phyloP scores from a whole-genome alignment of 148 eudicot genomes.

The Polygonum aviculare region DNA sequence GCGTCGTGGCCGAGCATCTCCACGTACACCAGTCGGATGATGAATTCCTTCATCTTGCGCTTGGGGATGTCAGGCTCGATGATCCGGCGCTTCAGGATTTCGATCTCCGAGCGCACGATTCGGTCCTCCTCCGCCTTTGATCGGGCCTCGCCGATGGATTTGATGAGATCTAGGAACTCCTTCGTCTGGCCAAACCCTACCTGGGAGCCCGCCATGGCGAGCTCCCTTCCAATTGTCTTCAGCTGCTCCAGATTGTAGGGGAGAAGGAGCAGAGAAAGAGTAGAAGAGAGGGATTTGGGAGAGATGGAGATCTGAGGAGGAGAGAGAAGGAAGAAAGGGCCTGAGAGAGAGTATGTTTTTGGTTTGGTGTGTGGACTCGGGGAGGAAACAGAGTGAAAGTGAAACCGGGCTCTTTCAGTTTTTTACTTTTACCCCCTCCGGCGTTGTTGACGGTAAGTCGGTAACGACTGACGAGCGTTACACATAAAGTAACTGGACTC shows the following conservation, averaged over 20 bases:
- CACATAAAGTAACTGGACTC: neutral
- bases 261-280: neutral
- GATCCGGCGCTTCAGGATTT: conserved; percentile 58
- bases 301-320: conserved; percentile 10
- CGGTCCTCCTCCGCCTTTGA: conserved; percentile 94
- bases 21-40: conserved; percentile 67
- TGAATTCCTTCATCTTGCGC: conserved; percentile 83
- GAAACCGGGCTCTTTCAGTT: neutral
- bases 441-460: neutral
- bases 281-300: neutral
- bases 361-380: neutral
- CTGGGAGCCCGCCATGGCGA: conserved; percentile 88
- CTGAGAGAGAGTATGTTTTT: neutral
- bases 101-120: conserved; percentile 69
- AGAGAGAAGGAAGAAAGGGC: neutral
- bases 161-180: conserved; percentile 87
- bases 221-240: conserved; percentile 81
- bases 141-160: conserved; percentile 95
- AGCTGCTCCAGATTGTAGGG: conserved; percentile 64
- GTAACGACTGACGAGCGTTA: neutral
- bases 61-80: conserved; percentile 69
- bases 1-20: conserved; percentile 98
- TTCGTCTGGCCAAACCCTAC: conserved; percentile 85
- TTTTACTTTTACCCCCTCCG: neutral
- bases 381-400: neutral